Percentiles rank a stretch among this genome's conserved stretches.
phyloP scores from a whole-genome alignment of 768 basidiomycete genomes.

The Termitomyces sp. region DNA sequence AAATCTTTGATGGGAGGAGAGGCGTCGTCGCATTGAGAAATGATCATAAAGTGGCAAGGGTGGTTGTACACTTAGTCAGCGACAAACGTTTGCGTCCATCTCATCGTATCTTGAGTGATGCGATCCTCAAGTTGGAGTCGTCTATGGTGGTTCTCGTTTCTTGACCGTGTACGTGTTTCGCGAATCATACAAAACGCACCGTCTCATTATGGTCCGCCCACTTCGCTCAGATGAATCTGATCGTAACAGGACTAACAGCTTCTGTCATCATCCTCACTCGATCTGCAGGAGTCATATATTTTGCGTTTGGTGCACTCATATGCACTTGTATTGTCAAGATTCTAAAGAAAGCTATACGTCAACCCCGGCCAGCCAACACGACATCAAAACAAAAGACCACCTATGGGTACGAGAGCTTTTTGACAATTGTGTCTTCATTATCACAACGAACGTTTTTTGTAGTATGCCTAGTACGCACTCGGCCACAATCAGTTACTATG shows the following conservation, averaged over 20 bases:
- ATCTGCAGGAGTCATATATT: conserved; percentile 58
- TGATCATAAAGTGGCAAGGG: no score
- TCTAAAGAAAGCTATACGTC: conserved; percentile 54
- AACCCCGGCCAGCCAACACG: conserved; percentile 49
- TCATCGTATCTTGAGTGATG: not conserved
- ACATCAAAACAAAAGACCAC: conserved; percentile 40
- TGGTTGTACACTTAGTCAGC: no score
- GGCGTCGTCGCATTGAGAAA: no score
- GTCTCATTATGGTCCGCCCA: not conserved
- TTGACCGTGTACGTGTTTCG: conserved; percentile 29
- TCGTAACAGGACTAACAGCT: conserved; percentile 48
- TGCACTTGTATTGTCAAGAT: conserved; percentile 57
- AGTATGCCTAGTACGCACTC: conserved; percentile 88
- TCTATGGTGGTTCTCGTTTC: conserved; percentile 26
- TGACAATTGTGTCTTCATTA: not conserved
- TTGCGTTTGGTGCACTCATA: conserved; percentile 47
- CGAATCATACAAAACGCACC: not conserved
- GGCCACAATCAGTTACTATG: conserved; percentile 59
- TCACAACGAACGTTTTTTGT: not conserved
- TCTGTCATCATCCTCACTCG: conserved; percentile 49
- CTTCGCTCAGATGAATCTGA: conserved; percentile 44
- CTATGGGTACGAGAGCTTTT: conserved; percentile 52
- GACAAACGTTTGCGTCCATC: no score
- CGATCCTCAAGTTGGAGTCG: conserved; percentile 6
- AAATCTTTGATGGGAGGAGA: no score